Conservation (phyloP, 768 basidiomycete genomes). For the Pleurotus eryngii region DNA sequence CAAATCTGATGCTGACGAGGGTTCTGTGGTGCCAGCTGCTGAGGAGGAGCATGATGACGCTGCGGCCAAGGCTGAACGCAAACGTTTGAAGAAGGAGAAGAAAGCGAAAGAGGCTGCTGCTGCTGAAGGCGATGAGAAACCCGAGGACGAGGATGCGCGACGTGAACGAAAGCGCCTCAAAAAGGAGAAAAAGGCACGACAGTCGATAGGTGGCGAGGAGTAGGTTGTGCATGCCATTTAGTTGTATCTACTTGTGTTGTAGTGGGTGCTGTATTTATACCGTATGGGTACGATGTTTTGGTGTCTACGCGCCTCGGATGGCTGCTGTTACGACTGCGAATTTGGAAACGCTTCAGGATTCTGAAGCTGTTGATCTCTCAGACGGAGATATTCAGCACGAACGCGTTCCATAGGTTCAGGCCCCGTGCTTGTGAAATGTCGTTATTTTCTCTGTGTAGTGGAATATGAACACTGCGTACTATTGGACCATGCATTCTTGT, state of each 20-base stretch:
- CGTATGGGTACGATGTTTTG: background rate
- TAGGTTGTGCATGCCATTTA: background rate
- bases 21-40: slow-evolving; percentile 36
- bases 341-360: background rate
- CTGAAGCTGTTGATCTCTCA: slow-evolving; percentile 42
- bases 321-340: background rate
- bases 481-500: slow-evolving; percentile 77
- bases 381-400: slow-evolving; percentile 68
- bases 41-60: slow-evolving; percentile 37
- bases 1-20: slow-evolving; percentile 54
- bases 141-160: slow-evolving; percentile 49
- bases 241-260: background rate
- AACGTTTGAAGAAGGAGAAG: slow-evolving; percentile 62
- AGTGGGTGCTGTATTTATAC: slow-evolving; percentile 6
- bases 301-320: background rate
- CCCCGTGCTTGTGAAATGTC: slow-evolving; percentile 49
- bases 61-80: slow-evolving; percentile 53
- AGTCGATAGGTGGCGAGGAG: slow-evolving; percentile 34
- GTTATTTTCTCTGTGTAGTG: background rate
- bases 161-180: slow-evolving; percentile 62
- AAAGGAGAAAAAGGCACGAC: slow-evolving; percentile 60
- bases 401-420: slow-evolving; percentile 72
- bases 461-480: slow-evolving; percentile 44
- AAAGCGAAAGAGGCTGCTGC: slow-evolving; percentile 47
- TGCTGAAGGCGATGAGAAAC: slow-evolving; percentile 38